Percentiles rank a stretch among this genome's conserved stretches.
Conservation (phyloP, 768 basidiomycete genomes). For the Scleroderma citrinum region DNA sequence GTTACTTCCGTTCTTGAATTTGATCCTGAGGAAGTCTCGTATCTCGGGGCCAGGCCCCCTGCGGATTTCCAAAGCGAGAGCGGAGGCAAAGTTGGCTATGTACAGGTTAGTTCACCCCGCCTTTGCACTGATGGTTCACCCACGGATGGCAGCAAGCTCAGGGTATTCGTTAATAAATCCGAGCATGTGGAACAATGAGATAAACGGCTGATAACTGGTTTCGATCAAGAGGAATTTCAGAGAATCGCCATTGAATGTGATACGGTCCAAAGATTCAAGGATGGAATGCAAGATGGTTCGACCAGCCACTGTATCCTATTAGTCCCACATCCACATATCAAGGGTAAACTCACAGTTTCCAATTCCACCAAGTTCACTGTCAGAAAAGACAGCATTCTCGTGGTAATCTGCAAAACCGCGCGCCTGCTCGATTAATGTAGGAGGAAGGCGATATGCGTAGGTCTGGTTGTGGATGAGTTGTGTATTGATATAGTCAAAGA, state of each 20-base stretch:
- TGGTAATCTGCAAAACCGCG: conserved; percentile 74
- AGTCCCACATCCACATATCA: not conserved
- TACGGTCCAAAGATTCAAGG: conserved; percentile 64
- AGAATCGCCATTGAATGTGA: conserved; percentile 74
- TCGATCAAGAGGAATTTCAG: conserved; percentile 74
- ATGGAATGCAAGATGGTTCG: conserved; percentile 72
- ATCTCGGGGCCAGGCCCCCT: conserved; percentile 68
- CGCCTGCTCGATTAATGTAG: conserved; percentile 67
- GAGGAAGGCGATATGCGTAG: conserved; percentile 71
- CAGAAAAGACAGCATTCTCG: conserved; percentile 70
- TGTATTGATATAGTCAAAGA: conserved; percentile 74
- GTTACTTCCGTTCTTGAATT: conserved; percentile 77
- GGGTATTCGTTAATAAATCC: conserved; percentile 54
- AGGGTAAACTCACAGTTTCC: conserved; percentile 58
- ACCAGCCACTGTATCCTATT: conserved; percentile 58
- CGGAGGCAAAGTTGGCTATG: conserved; percentile 67
- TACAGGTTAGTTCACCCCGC: not conserved
- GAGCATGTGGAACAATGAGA: conserved; percentile 79
- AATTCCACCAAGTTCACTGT: conserved; percentile 53
- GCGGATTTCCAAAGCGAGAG: conserved; percentile 73
- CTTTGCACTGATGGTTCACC: conserved; percentile 26
- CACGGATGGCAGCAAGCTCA: conserved; percentile 58
- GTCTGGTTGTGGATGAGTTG: conserved; percentile 78
- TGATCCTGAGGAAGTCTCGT: conserved; percentile 79
- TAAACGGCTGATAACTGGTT: conserved; percentile 87